Conservation (phyloP, 208 protist species). For the Porcisia hertigi region DNA sequence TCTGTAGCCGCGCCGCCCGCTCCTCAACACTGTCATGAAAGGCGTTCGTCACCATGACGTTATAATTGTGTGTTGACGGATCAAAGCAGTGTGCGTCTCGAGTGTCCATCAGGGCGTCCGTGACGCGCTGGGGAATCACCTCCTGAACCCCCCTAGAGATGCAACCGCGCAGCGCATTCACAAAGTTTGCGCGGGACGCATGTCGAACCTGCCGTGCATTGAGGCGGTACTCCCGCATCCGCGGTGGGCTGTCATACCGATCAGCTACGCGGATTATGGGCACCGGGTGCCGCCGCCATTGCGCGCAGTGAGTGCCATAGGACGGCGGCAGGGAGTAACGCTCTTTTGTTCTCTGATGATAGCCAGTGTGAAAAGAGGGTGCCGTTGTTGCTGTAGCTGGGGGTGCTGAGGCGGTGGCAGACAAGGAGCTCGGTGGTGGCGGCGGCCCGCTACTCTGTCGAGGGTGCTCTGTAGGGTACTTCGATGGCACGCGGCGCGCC, state of each 20-base stretch:
- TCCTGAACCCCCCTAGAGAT: constrained; percentile 3
- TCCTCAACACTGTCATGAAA: constrained; percentile 23
- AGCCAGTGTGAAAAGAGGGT: neutral
- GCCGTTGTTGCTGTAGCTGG: neutral
- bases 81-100: neutral
- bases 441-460: neutral
- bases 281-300: constrained; percentile 3
- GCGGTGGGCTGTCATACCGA: neutral
- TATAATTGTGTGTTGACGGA: constrained; percentile 29
- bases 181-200: constrained; percentile 4
- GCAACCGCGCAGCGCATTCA: constrained; percentile 16
- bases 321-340: constrained; percentile 30
- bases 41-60: constrained; percentile 21
- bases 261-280: constrained; percentile 12
- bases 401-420: neutral
- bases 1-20: constrained; percentile 22
- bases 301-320: constrained; percentile 10
- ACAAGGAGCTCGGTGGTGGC: neutral
- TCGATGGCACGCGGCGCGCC: neutral
- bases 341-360: constrained; percentile 18
- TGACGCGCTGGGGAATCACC: constrained; percentile 7
- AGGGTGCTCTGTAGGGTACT: neutral
- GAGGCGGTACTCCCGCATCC: constrained; percentile 13
- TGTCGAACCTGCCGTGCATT: neutral
- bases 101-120: constrained; percentile 13